Conservation (phyloP, 2,329 filamentous ascomycete species). For the Ceratocystis colombiana region DNA sequence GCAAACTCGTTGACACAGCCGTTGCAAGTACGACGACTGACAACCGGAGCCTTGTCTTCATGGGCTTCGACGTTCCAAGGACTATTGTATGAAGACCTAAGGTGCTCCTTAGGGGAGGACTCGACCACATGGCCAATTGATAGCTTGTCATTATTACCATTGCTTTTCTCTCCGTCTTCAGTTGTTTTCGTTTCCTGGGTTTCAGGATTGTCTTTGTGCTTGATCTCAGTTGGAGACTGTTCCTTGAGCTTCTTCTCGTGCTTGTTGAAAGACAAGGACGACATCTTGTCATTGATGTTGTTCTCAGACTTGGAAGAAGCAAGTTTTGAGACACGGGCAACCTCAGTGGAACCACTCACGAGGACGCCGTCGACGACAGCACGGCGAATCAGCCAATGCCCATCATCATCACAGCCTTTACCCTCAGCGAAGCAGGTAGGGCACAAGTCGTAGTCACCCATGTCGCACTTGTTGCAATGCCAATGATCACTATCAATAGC, state of each 20-base stretch:
- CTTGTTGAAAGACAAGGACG: neutral
- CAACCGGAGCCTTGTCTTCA: neutral
- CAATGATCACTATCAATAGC: slow-evolving; percentile 76
- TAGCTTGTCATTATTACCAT: neutral
- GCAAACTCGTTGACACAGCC: slow-evolving; percentile 50
- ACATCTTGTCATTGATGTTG: neutral
- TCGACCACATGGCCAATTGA: too few species aligned
- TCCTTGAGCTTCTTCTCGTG: neutral
- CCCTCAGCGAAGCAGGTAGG: slow-evolving; percentile 64
- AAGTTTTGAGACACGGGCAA: slow-evolving; percentile 36
- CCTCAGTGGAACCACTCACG: slow-evolving; percentile 77
- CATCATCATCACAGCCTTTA: slow-evolving; percentile 63
- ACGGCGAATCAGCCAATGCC: slow-evolving; percentile 93
- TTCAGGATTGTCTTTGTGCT: neutral
- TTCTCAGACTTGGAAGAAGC: slow-evolving; percentile 4
- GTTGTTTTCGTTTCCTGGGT: neutral
- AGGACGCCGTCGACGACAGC: slow-evolving; percentile 68
- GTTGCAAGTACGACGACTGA: slow-evolving; percentile 58
- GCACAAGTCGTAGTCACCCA: slow-evolving; percentile 92
- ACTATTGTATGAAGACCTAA: neutral
- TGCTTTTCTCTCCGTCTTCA: neutral
- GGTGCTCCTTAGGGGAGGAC: too few species aligned
- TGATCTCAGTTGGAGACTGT: neutral
- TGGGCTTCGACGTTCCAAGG: neutral
- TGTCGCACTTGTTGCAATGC: slow-evolving; percentile 88